Conservation (phyloP, 371 early-diverging fungal species). For the Parasitella parasitica region DNA sequence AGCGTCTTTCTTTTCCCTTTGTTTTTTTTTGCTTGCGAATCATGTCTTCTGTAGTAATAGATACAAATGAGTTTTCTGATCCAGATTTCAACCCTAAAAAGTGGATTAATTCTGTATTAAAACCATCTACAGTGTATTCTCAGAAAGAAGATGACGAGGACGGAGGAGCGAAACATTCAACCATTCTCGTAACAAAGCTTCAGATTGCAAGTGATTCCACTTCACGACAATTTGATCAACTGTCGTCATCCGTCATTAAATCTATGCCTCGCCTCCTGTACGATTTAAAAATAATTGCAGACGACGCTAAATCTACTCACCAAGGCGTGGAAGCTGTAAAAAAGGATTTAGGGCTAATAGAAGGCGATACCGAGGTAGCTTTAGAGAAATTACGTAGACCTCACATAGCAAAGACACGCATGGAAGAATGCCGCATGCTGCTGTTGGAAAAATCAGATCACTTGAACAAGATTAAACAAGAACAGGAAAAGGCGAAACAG, state of each 20-base stretch:
- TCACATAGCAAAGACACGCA: slow-evolving; percentile 69
- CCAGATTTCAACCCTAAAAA: slow-evolving; percentile 61
- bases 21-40: background rate
- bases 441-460: slow-evolving; percentile 11
- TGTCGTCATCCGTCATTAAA: slow-evolving; percentile 49
- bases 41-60: slow-evolving; percentile 24
- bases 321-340: slow-evolving; percentile 49
- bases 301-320: slow-evolving; percentile 55
- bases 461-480: background rate
- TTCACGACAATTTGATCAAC: slow-evolving; percentile 50
- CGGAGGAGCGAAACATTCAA: slow-evolving; percentile 37
- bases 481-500: background rate
- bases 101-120: slow-evolving; percentile 63
- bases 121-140: slow-evolving; percentile 3
- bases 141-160: slow-evolving; percentile 4
- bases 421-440: slow-evolving; percentile 53
- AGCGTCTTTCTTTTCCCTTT: background rate
- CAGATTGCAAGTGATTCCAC: slow-evolving; percentile 55
- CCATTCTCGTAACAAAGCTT: slow-evolving; percentile 59
- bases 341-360: slow-evolving; percentile 26
- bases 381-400: slow-evolving; percentile 66
- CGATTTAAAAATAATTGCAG: slow-evolving; percentile 62
- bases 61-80: slow-evolving; percentile 30
- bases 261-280: slow-evolving; percentile 66
- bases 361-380: slow-evolving; percentile 37